Conservation (phyloP, 345 rosid species). For the Salix caprea region DNA sequence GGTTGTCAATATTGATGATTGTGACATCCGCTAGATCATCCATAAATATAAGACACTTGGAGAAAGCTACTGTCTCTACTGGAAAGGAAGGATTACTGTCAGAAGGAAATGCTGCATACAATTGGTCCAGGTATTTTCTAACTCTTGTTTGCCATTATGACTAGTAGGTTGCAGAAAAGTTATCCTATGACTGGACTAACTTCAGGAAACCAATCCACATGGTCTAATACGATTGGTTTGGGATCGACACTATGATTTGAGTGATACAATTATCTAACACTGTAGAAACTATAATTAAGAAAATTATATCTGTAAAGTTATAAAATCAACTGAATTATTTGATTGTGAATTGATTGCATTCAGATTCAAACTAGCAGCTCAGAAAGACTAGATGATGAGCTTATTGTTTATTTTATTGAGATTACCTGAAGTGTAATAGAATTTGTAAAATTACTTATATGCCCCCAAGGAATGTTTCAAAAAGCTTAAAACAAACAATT, state of each 20-base stretch:
- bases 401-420: not conserved
- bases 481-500: not conserved
- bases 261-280: not conserved
- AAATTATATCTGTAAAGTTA: not conserved
- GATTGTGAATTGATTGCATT: not conserved
- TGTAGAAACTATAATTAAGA: not conserved
- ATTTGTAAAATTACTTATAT: not conserved
- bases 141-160: constrained; percentile 15
- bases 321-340: not conserved
- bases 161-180: not conserved
- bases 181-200: not conserved
- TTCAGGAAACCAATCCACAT: not conserved
- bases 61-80: constrained; percentile 97
- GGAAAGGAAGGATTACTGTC: constrained; percentile 97
- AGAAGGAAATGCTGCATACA: constrained; percentile 98
- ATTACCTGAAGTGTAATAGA: not conserved
- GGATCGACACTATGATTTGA: not conserved
- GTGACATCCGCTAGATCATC: constrained; percentile 96
- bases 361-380: not conserved
- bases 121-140: constrained; percentile 81
- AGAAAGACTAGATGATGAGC: not conserved
- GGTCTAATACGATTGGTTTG: not conserved
- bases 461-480: not conserved
- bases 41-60: constrained; percentile 91
- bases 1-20: constrained; percentile 91